Evolutionary conservation across 768 basidiomycete genomes (phyloP), one percentile per base, ranked within the genome.

Genomic region (Coprinopsis sp.): DNA sequence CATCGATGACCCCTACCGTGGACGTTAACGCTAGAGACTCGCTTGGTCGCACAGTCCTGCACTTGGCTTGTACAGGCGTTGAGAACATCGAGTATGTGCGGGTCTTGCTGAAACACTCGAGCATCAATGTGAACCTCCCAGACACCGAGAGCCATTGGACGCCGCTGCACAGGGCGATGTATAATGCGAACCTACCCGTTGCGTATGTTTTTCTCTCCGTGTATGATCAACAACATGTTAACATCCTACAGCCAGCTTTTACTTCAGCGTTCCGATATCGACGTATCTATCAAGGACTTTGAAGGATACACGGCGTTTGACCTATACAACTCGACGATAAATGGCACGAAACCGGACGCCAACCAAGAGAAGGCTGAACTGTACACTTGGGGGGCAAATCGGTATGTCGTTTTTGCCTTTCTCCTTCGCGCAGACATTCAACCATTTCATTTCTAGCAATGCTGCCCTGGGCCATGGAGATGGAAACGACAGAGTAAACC

Each of bases 221-320:
- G 22, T 46, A 8, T 43, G 30, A 18, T 31, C 49, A 19, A 23
- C n/a, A 10, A 22, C 22, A 21, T 23, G 44, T 25, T 37, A 27
- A 24, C 11, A 4, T 22, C 41, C 3, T 37, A 0, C 18, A 40
- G 50, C 33, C 45, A 47, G 31, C 70, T 93, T 28, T 75, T 98
- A 6, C 66, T 96, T 43, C 80, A 84, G 56, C 79, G 82, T 30
- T 57, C 74, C 18, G 91, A 95, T 56, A 79, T 79, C 19, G 89
- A 96, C 60, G 64, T 71, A 0, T 66, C 74, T 4, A 53, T 87
- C 48, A 91, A 91, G 60, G 95, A 97, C 58, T 58, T 71, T 23
- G 95, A 97, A 54, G 95, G 89, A 0, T 87, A 94, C 62, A 91
- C 91, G 0, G 82, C 92, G 0, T 91, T 91, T 51, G 94, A 98